Evolutionary conservation across 2,329 filamentous ascomycete species (phyloP).

Genomic region (Ophiostoma sp.): DNA sequence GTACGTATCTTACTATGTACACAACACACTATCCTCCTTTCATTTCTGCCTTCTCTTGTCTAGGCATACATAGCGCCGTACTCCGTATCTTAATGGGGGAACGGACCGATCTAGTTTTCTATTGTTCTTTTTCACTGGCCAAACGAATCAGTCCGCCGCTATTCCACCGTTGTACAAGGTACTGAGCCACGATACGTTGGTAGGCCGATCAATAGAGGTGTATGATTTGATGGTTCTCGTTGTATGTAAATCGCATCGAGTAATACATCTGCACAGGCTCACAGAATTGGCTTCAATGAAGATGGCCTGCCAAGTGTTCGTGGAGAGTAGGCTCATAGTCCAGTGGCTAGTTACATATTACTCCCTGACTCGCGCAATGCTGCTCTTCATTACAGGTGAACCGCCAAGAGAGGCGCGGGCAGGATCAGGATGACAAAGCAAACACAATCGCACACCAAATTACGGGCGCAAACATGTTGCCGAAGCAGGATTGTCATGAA

Average conservation of each 20-base stretch:
- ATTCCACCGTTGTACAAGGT: neutral
- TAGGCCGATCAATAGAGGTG: neutral
- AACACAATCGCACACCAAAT: too few species aligned
- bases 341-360: neutral
- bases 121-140: constrained; percentile 4
- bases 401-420: constrained; percentile 3
- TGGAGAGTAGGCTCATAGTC: neutral
- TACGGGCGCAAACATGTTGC: neutral
- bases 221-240: neutral
- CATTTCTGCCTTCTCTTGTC: neutral
- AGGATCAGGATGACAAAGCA: neutral
- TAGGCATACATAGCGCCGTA: neutral
- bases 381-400: constrained; percentile 7
- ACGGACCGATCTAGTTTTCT: constrained; percentile 11
- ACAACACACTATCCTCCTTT: neutral
- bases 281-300: neutral
- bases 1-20: neutral
- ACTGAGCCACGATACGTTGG: neutral
- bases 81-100: constrained; percentile 17
- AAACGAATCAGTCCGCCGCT: neutral
- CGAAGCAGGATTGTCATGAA: neutral
- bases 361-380: neutral
- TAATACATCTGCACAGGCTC: neutral
- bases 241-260: constrained; percentile 1
- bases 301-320: neutral